These are phyloP conservation scores for Orbilia brochopaga DNA, from an alignment of 2,329 filamentous ascomycete species.

Conservation along the genomic window DNA sequence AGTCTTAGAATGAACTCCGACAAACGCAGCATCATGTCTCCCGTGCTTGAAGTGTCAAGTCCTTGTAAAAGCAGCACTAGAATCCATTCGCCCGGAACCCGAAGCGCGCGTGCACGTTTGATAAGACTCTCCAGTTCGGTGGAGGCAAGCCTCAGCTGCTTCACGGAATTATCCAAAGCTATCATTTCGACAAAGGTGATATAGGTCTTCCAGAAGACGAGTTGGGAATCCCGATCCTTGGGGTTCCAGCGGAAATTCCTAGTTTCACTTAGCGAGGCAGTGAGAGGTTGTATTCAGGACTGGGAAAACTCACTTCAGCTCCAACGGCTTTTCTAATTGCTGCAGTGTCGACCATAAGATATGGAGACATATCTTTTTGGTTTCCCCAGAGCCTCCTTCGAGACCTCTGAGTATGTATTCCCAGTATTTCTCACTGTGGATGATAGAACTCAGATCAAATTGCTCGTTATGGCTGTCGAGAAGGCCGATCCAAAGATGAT, in stretches of 20 bases:
- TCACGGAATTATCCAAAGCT: constrained; percentile 54
- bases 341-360: constrained; percentile 53
- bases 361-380: constrained; percentile 54
- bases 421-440: constrained; percentile 35
- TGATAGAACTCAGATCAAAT: constrained; percentile 29
- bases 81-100: constrained; percentile 53
- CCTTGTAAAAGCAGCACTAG: constrained; percentile 52
- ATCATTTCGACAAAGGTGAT: constrained; percentile 54
- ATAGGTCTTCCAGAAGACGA: constrained; percentile 53
- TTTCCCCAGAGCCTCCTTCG: constrained; percentile 52
- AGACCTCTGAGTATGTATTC: constrained; percentile 50
- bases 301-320: constrained; percentile 15
- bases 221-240: constrained; percentile 6
- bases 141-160: constrained; percentile 53
- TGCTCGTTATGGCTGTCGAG: constrained; percentile 28
- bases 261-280: background rate
- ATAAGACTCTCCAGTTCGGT: constrained; percentile 51
- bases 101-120: constrained; percentile 4
- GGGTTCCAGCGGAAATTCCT: constrained; percentile 37
- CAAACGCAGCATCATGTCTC: constrained; percentile 40
- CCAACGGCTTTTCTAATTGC: constrained; percentile 19
- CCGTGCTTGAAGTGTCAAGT: constrained; percentile 50
- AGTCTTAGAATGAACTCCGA: constrained; percentile 37
- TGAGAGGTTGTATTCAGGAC: background rate
- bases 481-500: constrained; percentile 44